Evolutionary conservation across 257 asterid genomes (phyloP), one percentile per base, ranked within the genome.

Genomic region (Galeopsis tetrahit): DNA sequence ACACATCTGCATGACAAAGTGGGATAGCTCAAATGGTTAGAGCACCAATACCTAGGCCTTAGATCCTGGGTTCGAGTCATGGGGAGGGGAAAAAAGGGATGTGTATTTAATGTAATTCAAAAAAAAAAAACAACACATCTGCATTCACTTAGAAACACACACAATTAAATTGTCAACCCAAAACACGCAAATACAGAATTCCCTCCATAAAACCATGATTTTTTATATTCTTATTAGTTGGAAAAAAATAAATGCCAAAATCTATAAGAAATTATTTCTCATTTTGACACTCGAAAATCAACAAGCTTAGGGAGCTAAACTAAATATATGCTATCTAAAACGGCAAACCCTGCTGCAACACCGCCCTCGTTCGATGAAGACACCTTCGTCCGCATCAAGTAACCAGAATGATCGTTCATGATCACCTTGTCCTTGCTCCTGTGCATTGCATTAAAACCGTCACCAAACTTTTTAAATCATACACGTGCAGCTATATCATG

Each of bases 291-390:
- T 58, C 68, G 10, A 11, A 11, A 4, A 5, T 44, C 17, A 52
- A 69, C 34, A 5, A 44, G 14, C 70, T 53, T 2, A 3, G 44
- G 3, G 61, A 63, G 40, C 89, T 84, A 91, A 60, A 91, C 97
- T 79, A 95, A 81, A 81, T 95, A 90, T 13, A 95, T 69, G 80
- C 99, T 88, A 80, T 92, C 99, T 82, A 95, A 68, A 83, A 92
- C 98, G 43, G 96, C 98, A 63, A 87, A 90, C 8, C 98, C 99
- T 10, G 98, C 97, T 8, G 96, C 98, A 67, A 95, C 99, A 14
- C 99, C 99, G 9, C 99, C 99, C 63, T 95, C 99, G 43, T 92
- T 84, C 21, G 99, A 95, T 13, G 99, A 92, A 52, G 96, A 87
- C 7, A 92, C 99, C 86, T 95, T 95, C 28, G 98, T 95, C 44